phyloP scores from a whole-genome alignment of 257 asterid genomes.

The Petunia secreta region DNA sequence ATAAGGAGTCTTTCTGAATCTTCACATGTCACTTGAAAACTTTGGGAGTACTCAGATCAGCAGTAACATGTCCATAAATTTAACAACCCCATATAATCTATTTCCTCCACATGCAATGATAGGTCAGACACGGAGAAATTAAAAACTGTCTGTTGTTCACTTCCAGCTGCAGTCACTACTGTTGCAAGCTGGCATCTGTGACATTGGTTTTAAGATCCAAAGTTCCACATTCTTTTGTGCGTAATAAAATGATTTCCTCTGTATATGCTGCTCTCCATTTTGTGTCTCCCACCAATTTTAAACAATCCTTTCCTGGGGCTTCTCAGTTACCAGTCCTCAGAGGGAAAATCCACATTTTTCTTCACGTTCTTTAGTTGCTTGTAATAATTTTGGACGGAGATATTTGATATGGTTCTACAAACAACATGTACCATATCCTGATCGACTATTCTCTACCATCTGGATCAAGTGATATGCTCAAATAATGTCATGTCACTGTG shows the following conservation, averaged over 20 bases:
- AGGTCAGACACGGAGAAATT: background rate
- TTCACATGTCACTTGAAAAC: slow-evolving; percentile 14
- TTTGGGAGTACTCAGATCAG: slow-evolving; percentile 1
- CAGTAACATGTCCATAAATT: slow-evolving; percentile 19
- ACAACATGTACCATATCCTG: background rate
- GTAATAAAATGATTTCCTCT: background rate
- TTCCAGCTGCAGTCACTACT: background rate
- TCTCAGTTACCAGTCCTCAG: background rate
- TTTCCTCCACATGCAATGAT: slow-evolving; percentile 18
- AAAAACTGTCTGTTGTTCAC: slow-evolving; percentile 1
- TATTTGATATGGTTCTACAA: slow-evolving; percentile 5
- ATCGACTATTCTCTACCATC: slow-evolving; percentile 2
- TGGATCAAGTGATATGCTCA: background rate
- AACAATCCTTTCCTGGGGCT: slow-evolving; percentile 20
- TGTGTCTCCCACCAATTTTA: slow-evolving; percentile 1
- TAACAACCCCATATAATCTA: slow-evolving; percentile 7
- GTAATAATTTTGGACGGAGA: background rate
- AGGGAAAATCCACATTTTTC: background rate
- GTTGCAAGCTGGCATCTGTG: background rate
- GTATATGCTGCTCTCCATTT: background rate
- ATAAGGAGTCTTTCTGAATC: slow-evolving; percentile 7
- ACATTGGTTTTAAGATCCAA: slow-evolving; percentile 8
- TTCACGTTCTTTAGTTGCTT: slow-evolving; percentile 14
- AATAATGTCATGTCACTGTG: background rate
- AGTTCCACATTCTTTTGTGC: slow-evolving; percentile 19